Conservation (phyloP, 176 grass and related monocot genomes). For the Paspalum notatum region DNA sequence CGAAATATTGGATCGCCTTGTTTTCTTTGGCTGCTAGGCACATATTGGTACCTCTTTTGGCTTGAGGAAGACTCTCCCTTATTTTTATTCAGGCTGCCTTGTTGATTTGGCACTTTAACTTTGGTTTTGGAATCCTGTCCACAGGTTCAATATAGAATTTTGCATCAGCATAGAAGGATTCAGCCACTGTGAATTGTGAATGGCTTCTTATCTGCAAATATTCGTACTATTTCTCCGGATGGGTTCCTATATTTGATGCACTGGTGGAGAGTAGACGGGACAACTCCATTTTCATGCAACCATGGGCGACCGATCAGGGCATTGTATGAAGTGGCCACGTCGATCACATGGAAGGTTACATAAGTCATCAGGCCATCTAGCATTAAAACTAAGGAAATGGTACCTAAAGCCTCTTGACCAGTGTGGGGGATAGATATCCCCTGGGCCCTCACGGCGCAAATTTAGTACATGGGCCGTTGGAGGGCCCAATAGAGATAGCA, state of each 20-base stretch:
- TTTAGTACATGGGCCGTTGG: too few relatives aligned
- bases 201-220: constrained; percentile 8
- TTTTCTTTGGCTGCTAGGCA: neutral
- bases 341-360: neutral
- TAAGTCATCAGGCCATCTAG: neutral
- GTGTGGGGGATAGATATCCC: too few relatives aligned
- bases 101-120: neutral
- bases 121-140: neutral
- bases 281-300: neutral
- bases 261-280: neutral
- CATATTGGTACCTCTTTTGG: neutral
- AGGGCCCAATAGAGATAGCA: too few relatives aligned
- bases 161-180: neutral
- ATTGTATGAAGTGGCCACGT: neutral
- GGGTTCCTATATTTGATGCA: neutral
- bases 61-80: rapidly evolving
- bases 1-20: neutral
- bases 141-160: constrained; percentile 5
- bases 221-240: neutral
- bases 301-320: neutral
- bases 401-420: neutral
- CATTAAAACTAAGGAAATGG: neutral
- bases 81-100: too few relatives aligned
- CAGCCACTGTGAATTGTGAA: neutral
- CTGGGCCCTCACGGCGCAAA: too few relatives aligned